Evolutionary conservation across 345 rosid genomes (phyloP), one percentile per base, ranked within the genome.

Genomic region (Triadica sebifera): DNA sequence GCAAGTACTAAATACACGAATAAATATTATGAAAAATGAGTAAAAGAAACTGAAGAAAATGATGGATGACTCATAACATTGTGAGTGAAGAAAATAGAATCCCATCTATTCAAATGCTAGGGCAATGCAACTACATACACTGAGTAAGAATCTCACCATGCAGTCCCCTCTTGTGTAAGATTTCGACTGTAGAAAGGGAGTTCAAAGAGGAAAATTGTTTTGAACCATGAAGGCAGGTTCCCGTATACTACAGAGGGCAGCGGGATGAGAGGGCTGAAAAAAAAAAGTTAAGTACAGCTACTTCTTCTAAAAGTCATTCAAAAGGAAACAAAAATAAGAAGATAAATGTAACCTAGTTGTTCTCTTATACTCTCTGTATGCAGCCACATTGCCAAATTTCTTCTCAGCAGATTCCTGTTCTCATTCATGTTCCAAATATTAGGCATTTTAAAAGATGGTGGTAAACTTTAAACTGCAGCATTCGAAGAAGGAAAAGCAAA

Each of bases 341-440:
- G 65, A 52, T 2, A 5, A 65, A 58, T 50, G 39, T 57, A 45
- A 90, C 97, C 97, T 94, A 53, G 97, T 94, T 74, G 86, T 84
- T 81, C 77, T 81, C 82, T 94, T 94, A 70, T 92, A 94, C 29
- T 13, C 68, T 81, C 89, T 86, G 78, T 92, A 94, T 63, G 84
- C 90, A 83, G 85, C 83, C 64, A 71, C 74, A 69, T 73, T 89
- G 74, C 97, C 95, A 65, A 78, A 86, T 71, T 92, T 92, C 86
- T 88, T 89, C 84, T 94, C 93, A 1, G 97, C 95, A 4, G 97
- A 92, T 74, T 79, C 85, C 98, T 94, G 89, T 64, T 78, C 58
- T 41, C 68, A 12, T 77, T 72, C 8, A 56, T 20, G 41, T 8
- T 67, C 17, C 47, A 65, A 58, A 50, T 10, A 13, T 43, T n/a